These are phyloP conservation scores for Rugonectria rugulosa DNA, from an alignment of 2,329 filamentous ascomycete genomes.

Conservation along the genomic window DNA sequence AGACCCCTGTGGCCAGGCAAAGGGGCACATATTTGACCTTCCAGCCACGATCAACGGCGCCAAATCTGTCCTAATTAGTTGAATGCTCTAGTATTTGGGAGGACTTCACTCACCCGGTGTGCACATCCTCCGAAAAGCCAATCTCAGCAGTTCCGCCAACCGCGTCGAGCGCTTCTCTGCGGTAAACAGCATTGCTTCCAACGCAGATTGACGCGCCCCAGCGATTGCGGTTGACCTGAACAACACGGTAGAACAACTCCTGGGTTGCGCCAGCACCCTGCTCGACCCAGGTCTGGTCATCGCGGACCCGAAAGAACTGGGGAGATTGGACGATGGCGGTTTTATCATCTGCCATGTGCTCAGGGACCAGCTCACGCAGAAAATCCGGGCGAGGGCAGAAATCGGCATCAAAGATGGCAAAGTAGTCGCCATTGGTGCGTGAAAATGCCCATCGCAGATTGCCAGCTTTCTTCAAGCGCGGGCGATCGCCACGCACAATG, in stretches of 20 bases:
- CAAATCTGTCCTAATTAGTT: not conserved
- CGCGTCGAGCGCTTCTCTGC: not conserved
- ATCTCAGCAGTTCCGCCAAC: slow-evolving; percentile 1
- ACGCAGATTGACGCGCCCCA: not conserved
- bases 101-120: not conserved
- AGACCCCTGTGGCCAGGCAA: not conserved
- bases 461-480: not conserved
- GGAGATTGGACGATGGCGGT: slow-evolving; percentile 3
- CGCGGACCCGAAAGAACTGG: not conserved
- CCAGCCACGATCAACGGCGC: not conserved
- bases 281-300: slow-evolving; percentile 4
- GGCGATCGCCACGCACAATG: not conserved
- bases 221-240: slow-evolving; percentile 1
- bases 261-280: not conserved
- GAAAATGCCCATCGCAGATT: slow-evolving; percentile 2
- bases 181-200: not conserved
- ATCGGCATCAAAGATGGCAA: slow-evolving; percentile 1
- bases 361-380: not conserved
- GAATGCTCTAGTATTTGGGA: not conserved
- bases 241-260: not conserved
- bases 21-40: slow-evolving; percentile 1
- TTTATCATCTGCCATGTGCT: not conserved
- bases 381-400: slow-evolving; percentile 1
- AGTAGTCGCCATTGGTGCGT: not conserved
- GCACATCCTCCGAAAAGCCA: not conserved